Evolutionary conservation across 306 rosid species (phyloP).

Genomic region (Ammopiptanthus mongolicus): DNA sequence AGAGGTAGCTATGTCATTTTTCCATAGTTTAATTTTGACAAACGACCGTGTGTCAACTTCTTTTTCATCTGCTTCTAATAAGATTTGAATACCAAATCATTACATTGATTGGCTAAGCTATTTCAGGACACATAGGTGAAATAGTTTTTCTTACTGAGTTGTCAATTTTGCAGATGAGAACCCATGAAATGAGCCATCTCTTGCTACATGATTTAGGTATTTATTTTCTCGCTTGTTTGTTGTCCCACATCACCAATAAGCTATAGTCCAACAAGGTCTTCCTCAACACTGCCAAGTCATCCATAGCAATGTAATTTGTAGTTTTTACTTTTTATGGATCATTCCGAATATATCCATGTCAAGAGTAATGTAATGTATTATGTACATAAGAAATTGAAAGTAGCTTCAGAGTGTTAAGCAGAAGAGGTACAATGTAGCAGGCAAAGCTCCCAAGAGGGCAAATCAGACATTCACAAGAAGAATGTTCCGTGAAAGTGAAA

Average conservation of each 20-base stretch:
- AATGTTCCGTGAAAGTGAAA: slow-evolving; percentile 42
- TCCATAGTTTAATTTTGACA: not conserved
- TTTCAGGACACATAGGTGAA: not conserved
- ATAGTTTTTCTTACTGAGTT: too few relatives aligned
- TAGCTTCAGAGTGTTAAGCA: not conserved
- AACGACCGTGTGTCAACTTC: not conserved
- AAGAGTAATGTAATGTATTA: too few relatives aligned
- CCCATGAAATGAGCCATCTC: not conserved
- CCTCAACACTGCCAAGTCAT: slow-evolving; percentile 1
- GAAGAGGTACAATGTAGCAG: slow-evolving; percentile 5
- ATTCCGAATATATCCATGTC: too few relatives aligned
- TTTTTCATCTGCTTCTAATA: not conserved
- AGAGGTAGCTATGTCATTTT: not conserved
- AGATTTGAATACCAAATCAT: not conserved
- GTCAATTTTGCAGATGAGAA: not conserved
- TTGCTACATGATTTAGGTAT: not conserved
- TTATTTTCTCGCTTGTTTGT: slow-evolving; percentile 6
- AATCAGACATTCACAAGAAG: slow-evolving; percentile 32
- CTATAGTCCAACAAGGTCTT: slow-evolving; percentile 23
- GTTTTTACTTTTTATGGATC: not conserved
- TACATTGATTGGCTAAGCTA: not conserved
- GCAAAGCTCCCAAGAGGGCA: slow-evolving; percentile 22
- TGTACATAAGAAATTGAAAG: too few relatives aligned
- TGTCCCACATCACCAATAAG: slow-evolving; percentile 22
- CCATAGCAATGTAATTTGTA: not conserved